These are phyloP conservation scores for Debaryomyces castellii DNA, from an alignment of 805 yeast genomes.

Conservation along the genomic window DNA sequence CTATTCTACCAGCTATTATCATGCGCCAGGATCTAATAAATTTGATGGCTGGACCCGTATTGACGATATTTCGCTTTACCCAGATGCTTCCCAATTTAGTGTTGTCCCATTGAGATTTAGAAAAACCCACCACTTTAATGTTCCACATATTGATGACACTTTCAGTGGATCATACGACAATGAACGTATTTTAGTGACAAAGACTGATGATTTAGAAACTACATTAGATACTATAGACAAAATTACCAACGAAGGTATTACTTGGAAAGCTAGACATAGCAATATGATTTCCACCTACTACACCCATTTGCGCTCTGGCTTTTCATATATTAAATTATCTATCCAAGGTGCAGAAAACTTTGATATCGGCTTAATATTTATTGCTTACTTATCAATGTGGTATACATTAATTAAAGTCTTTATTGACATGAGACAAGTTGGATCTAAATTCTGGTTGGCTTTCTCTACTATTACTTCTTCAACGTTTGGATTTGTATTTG, in stretches of 20 bases:
- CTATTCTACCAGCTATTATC: conserved; percentile 26
- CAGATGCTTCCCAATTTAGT: conserved; percentile 46
- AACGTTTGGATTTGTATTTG: conserved; percentile 79
- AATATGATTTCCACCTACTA: conserved; percentile 57
- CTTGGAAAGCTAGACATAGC: conserved; percentile 62
- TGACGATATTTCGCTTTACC: conserved; percentile 38
- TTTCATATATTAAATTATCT: conserved; percentile 41
- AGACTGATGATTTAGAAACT: conserved; percentile 23
- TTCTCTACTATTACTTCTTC: conserved; percentile 77
- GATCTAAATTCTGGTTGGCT: conserved; percentile 87
- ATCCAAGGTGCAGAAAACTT: conserved; percentile 77
- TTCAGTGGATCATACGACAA: conserved; percentile 39
- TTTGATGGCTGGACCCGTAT: conserved; percentile 50
- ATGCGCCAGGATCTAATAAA: conserved; percentile 33
- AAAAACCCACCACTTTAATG: conserved; percentile 36
- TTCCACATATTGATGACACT: conserved; percentile 43
- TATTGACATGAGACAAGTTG: conserved; percentile 69
- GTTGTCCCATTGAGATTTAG: conserved; percentile 61
- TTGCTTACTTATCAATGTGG: conserved; percentile 87
- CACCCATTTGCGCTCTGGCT: conserved; percentile 46
- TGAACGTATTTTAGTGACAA: conserved; percentile 43
- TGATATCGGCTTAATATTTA: conserved; percentile 74
- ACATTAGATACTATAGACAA: conserved; percentile 23
- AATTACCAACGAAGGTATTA: conserved; percentile 41
- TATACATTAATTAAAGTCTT: conserved; percentile 76